These are phyloP conservation scores for Myxozyma lipomycoides DNA, from an alignment of 805 yeast genomes.

Conservation along the genomic window DNA sequence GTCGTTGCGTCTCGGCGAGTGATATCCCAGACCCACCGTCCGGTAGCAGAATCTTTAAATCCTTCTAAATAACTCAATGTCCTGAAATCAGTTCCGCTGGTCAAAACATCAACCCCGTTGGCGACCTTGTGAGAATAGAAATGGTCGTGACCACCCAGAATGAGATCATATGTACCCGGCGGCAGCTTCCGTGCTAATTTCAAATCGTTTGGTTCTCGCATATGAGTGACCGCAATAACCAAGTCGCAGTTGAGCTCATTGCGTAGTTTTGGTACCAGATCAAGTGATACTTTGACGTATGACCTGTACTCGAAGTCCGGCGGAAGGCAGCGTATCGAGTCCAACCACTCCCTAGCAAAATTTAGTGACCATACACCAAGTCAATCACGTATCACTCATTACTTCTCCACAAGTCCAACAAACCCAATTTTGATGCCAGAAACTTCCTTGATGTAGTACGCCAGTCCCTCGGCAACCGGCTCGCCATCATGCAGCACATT, in stretches of 20 bases:
- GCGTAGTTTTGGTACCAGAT: conserved; percentile 17
- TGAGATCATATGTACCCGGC: conserved; percentile 25
- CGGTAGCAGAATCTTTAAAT: conserved; percentile 2
- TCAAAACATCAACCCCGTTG: conserved; percentile 23
- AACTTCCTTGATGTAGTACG: conserved; percentile 12
- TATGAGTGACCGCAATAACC: conserved; percentile 29
- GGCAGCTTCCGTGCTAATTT: conserved; percentile 24
- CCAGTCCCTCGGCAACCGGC: conserved; percentile 22
- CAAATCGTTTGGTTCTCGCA: conserved; percentile 30
- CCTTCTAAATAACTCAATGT: conserved; percentile 29
- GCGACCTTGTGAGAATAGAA: conserved; percentile 23
- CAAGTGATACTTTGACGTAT: conserved; percentile 17
- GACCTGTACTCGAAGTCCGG: conserved; percentile 16
- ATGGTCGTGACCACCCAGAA: conserved; percentile 31
- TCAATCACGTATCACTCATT: not conserved
- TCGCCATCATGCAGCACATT: conserved; percentile 17
- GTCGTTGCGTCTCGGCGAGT: conserved; percentile 19
- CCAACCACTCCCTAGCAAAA: conserved; percentile 28
- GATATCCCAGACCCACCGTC: conserved; percentile 19
- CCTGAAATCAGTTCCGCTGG: conserved; percentile 29
- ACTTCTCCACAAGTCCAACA: conserved; percentile 28
- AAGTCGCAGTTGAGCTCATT: conserved; percentile 25
- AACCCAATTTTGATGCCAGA: conserved; percentile 24
- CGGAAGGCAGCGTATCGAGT: conserved; percentile 27
- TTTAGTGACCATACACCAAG: not conserved